Conservation (phyloP, 805 yeast genomes). For the Saccharomycodes ludwigii region DNA sequence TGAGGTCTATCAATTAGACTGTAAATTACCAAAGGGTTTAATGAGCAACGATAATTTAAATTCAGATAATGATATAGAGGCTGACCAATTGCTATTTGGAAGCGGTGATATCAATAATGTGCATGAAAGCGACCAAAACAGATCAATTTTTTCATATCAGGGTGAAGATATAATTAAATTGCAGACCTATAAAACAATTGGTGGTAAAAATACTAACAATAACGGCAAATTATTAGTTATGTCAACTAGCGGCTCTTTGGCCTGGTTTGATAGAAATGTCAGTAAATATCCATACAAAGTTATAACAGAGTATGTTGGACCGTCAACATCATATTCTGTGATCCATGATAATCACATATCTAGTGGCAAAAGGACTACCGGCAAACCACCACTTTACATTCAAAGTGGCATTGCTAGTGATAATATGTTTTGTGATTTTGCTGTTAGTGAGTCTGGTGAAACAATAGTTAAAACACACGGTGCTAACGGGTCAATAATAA, state of each 20-base stretch:
- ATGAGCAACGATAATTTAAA: constrained; percentile 8
- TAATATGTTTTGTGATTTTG: no score
- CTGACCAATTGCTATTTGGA: constrained; percentile 3
- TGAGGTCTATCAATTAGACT: constrained; percentile 20
- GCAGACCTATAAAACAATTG: neutral
- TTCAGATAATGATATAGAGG: constrained; percentile 13
- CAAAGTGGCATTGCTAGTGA: no score
- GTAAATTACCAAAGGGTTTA: constrained; percentile 18
- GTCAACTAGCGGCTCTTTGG: constrained; percentile 22
- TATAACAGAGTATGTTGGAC: constrained; percentile 22
- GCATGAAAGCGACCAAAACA: neutral
- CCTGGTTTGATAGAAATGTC: constrained; percentile 21
- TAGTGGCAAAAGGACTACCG: no score
- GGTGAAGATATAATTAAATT: constrained; percentile 22
- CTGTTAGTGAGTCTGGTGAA: constrained; percentile 15
- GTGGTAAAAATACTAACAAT: constrained; percentile 20
- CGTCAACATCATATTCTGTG: constrained; percentile 18
- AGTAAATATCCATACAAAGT: constrained; percentile 22
- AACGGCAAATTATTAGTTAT: constrained; percentile 23
- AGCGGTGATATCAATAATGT: constrained; percentile 17
- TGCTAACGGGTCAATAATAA: constrained; percentile 14
- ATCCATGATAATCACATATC: constrained; percentile 17
- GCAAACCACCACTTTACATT: no score
- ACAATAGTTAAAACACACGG: constrained; percentile 21
- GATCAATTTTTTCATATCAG: constrained; percentile 10